phyloP scores from a whole-genome alignment of 2,329 filamentous ascomycete species.

The Nemania diffusa region DNA sequence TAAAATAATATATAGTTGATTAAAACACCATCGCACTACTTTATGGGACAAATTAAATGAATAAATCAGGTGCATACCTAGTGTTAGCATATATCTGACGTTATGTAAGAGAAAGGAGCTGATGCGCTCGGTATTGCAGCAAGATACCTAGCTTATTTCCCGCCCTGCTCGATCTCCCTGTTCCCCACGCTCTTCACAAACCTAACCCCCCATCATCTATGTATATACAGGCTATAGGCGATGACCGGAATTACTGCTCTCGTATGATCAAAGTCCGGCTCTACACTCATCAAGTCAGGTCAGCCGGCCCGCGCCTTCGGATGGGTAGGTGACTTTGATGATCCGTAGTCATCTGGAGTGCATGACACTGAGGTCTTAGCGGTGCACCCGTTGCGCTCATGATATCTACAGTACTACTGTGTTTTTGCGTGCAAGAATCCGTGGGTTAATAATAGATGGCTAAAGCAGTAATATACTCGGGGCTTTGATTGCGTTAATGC shows the following conservation, averaged over 20 bases:
- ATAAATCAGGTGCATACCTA: background rate
- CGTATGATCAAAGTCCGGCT: background rate
- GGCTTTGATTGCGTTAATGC: background rate
- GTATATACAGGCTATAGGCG: background rate
- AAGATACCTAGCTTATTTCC: background rate
- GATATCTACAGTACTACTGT: background rate
- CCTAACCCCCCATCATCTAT: background rate
- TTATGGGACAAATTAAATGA: constrained; percentile 8
- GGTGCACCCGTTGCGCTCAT: background rate
- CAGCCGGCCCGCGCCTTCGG: background rate
- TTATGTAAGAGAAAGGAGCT: background rate
- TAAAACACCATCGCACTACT: constrained; percentile 13
- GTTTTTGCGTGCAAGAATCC: constrained; percentile 3
- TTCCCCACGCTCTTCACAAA: background rate
- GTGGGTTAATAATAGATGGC: background rate
- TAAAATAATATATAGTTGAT: background rate
- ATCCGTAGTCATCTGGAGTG: background rate
- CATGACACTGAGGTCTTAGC: background rate
- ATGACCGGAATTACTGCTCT: background rate
- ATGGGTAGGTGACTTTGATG: background rate
- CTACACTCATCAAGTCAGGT: constrained; percentile 6
- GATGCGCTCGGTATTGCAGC: background rate
- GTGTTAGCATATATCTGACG: background rate
- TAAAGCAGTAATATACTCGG: background rate
- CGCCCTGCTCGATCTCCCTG: background rate